Evolutionary conservation across 2,329 filamentous ascomycete genomes (phyloP).

Genomic region (Didymella exigua): DNA sequence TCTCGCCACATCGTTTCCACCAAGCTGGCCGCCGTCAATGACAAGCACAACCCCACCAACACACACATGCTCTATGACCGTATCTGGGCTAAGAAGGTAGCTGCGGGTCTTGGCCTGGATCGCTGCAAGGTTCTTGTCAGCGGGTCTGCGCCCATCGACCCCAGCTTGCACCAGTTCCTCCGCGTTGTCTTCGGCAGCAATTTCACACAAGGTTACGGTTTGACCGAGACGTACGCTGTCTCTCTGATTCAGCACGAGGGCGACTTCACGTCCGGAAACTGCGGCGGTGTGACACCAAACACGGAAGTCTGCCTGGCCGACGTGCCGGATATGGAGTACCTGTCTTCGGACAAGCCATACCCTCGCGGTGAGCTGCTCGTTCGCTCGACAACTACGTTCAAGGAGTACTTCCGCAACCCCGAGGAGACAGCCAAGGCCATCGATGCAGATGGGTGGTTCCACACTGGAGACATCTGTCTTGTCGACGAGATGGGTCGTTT

Average conservation of each 20-base stretch:
- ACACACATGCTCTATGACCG: conserved; percentile 79
- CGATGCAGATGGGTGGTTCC: conserved; percentile 93
- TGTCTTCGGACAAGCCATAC: conserved; percentile 82
- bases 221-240: conserved; percentile 91
- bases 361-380: conserved; percentile 90
- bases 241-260: conserved; percentile 70
- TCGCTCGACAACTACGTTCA: conserved; percentile 79
- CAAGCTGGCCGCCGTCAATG: conserved; percentile 79
- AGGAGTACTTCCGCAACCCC: conserved; percentile 86
- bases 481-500: conserved; percentile 86
- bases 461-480: conserved; percentile 87
- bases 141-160: conserved; percentile 89
- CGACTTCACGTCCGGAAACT: conserved; percentile 80
- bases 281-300: conserved; percentile 71
- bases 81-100: conserved; percentile 89
- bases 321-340: conserved; percentile 93
- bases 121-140: conserved; percentile 75
- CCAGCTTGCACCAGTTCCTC: conserved; percentile 85
- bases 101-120: conserved; percentile 80
- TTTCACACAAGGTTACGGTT: conserved; percentile 86
- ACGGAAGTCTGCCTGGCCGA: conserved; percentile 81
- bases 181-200: conserved; percentile 79
- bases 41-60: conserved; percentile 75
- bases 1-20: conserved; percentile 78
- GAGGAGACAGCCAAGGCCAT: conserved; percentile 85